Evolutionary conservation across 805 yeast species (phyloP), one percentile per base, ranked within the genome.

Genomic region (Candida vaughaniae): DNA sequence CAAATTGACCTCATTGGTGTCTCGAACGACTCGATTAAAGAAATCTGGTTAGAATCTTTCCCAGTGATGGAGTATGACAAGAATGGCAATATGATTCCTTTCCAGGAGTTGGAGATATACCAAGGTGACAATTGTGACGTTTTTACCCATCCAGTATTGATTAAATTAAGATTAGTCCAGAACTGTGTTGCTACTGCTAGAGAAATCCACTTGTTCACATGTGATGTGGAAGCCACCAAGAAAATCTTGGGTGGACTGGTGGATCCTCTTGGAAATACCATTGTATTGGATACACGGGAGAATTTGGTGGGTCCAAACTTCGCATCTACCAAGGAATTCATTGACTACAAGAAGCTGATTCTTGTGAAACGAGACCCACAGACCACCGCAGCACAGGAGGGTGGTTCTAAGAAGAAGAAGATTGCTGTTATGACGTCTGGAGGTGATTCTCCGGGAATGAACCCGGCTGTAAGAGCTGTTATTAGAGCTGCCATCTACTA

Each of bases 371-470:
- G 15, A n/a, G 23, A 10, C 8, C 17, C 19, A 6, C 11, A 6
- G 17, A 16, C 8, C 3, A 29, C 31, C 2, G 20, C 18, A 8
- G 25, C 15, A 1, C 6, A 22, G 5, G 25, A 9, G 5, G 16
- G 10, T 7, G 23, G 16, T 12, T 8, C 26, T 6, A 38, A 33
- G 22, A 57, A 53, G 63, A 73, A 60, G 69, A 80, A 58, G 46
- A 79, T 82, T 41, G 90, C 82, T 1, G 85, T 82, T 11, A 82
- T 82, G 87, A 82, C 89, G 1, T 80, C 87, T 1, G 90, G 90
- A 41, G 90, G 90, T 49, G 90, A 82, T 53, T 82, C 88, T 19
- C 90, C 85, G 6, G 90, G 90, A 46, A 82, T 82, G 90, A 80
- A 81, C 54, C 81, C 88, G 3, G 80, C 78, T 23, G 89, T 82